phyloP scores from a whole-genome alignment of 129 eudicot species.

The Centaurea solstitialis region DNA sequence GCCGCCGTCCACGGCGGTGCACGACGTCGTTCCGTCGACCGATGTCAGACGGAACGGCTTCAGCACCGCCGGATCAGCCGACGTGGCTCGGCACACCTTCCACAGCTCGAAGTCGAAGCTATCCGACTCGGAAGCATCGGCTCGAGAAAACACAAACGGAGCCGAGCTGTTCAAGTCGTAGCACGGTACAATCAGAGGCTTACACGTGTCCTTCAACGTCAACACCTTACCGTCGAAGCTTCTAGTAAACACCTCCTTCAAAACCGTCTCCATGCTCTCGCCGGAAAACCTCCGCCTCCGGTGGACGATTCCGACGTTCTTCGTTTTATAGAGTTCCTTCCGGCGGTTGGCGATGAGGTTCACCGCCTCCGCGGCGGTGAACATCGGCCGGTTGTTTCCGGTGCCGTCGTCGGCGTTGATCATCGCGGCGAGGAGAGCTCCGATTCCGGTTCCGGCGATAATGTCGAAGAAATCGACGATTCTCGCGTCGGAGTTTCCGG shows the following conservation, averaged over 20 bases:
- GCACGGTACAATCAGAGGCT: conserved; percentile 91
- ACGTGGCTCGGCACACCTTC: conserved; percentile 86
- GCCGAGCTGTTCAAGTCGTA: conserved; percentile 77
- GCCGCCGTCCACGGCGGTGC: conserved; percentile 85
- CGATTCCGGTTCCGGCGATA: conserved; percentile 86
- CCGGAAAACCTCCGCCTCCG: conserved; percentile 53
- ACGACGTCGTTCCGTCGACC: conserved; percentile 62
- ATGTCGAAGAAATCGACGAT: conserved; percentile 81
- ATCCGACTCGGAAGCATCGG: conserved; percentile 73
- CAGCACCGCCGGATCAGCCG: conserved; percentile 76
- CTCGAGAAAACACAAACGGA: conserved; percentile 94
- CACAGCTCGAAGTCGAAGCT: conserved; percentile 83
- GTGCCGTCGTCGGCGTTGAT: conserved; percentile 65
- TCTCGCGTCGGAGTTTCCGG: conserved; percentile 63
- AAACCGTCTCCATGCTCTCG: conserved; percentile 55
- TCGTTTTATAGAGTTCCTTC: conserved; percentile 41
- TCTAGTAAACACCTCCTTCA: conserved; percentile 54
- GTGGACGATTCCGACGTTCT: conserved; percentile 40
- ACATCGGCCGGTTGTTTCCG: conserved; percentile 67
- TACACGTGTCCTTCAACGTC: conserved; percentile 86
- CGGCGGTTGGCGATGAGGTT: conserved; percentile 34
- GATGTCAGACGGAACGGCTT: conserved; percentile 67
- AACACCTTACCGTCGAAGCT: conserved; percentile 53
- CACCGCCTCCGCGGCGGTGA: conserved; percentile 66
- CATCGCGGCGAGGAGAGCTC: conserved; percentile 73